These are phyloP conservation scores for Tetradesmus obliquus DNA, from an alignment of 139 green algal genomes.

Conservation along the genomic window DNA sequence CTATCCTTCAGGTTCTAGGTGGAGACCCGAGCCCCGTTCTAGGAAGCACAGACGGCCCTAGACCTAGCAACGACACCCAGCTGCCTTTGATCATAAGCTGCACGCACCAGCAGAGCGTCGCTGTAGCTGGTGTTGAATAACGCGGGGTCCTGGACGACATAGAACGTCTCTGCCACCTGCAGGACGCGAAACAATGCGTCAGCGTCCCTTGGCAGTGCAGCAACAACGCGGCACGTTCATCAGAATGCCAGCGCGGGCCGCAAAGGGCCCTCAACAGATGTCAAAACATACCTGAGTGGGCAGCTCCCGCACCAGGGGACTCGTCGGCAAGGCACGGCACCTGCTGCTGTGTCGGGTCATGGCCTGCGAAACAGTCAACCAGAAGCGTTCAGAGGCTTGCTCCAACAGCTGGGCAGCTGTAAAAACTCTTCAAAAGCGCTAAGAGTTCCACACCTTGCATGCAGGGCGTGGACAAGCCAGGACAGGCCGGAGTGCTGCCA, in stretches of 20 bases:
- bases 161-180: conserved; percentile 43
- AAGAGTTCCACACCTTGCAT: not conserved
- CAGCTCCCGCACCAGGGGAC: conserved; percentile 35
- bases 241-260: not conserved
- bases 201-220: not conserved
- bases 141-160: conserved; percentile 53
- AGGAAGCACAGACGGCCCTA: not conserved
- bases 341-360: not conserved
- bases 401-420: not conserved
- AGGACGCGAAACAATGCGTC: not conserved
- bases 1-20: not conserved
- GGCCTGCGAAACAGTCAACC: not conserved
- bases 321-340: conserved; percentile 14
- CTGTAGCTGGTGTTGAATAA: conserved; percentile 53
- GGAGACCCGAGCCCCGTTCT: conserved; percentile 3
- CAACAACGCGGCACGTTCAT: not conserved
- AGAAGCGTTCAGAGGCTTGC: not conserved
- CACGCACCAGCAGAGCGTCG: conserved; percentile 47
- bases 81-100: not conserved
- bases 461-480: not conserved
- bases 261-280: too few relatives aligned
- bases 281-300: not conserved
- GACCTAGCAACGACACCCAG: not conserved
- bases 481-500: not conserved
- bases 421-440: not conserved